Percentiles rank a stretch among this genome's conserved stretches.
phyloP scores from a whole-genome alignment of 2,329 filamentous ascomycete species.

The Fusarium sp. region DNA sequence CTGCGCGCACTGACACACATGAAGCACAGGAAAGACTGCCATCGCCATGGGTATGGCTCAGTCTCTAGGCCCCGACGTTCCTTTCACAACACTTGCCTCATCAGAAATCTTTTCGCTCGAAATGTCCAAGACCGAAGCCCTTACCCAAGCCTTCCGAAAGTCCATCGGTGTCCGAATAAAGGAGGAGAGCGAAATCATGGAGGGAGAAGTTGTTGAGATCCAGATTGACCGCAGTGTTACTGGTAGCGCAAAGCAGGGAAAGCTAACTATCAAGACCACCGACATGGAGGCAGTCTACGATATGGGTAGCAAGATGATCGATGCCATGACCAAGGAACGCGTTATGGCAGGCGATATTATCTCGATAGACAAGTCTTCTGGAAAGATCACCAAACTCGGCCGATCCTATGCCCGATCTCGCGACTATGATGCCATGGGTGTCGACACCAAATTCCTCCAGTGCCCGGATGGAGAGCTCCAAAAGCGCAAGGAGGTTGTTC shows the following conservation, averaged over 20 bases:
- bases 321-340: conserved; percentile 99
- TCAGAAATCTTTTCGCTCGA: conserved; percentile 99
- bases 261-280: conserved; percentile 98
- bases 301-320: conserved; percentile 99
- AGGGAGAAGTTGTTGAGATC: conserved; percentile 98
- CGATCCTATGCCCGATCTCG: conserved; percentile 93
- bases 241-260: conserved; percentile 96
- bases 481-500: conserved; percentile 95
- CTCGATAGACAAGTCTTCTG: conserved; percentile 97
- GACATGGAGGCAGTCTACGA: conserved; percentile 99
- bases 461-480: conserved; percentile 98
- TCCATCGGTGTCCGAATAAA: conserved; percentile 98
- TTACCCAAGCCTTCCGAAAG: conserved; percentile 98
- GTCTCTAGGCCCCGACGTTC: conserved; percentile 91
- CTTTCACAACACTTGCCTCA: conserved; percentile 94
- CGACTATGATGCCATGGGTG: conserved; percentile 99
- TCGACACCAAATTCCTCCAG: conserved; percentile 97
- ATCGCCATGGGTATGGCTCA: conserved; percentile 99
- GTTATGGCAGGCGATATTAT: conserved; percentile 99
- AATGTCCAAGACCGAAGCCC: conserved; percentile 98
- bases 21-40: conserved; percentile 94
- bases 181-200: conserved; percentile 98
- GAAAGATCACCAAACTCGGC: conserved; percentile 97
- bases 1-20: conserved; percentile 28
- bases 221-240: conserved; percentile 98